These are phyloP conservation scores for Tylopilus intermedius DNA, from an alignment of 768 basidiomycete genomes.

Conservation along the genomic window DNA sequence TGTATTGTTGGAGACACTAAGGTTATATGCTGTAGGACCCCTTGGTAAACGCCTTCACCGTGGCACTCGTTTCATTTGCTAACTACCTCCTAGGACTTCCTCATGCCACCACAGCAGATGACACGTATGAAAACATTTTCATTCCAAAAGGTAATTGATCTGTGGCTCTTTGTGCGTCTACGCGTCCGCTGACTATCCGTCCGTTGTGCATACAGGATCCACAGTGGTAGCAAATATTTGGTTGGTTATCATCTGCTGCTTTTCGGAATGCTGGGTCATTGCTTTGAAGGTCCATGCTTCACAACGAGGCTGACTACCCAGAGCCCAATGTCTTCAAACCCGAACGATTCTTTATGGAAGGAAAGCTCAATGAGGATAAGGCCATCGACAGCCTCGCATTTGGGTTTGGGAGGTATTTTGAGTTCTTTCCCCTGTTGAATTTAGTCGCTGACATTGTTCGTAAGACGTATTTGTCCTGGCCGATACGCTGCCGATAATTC, in stretches of 20 bases:
- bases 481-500: conserved; percentile 26
- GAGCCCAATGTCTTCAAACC: conserved; percentile 28
- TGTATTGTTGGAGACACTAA: conserved; percentile 25
- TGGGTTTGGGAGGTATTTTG: conserved; percentile 23
- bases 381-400: conserved; percentile 4
- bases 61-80: not conserved
- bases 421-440: not conserved
- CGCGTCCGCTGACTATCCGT: too few relatives aligned
- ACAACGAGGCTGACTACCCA: conserved; percentile 9
- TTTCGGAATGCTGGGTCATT: not conserved
- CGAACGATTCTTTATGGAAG: conserved; percentile 27
- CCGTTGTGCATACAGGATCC: not conserved
- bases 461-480: conserved; percentile 31
- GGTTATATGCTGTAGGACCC: conserved; percentile 26
- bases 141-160: conserved; percentile 9
- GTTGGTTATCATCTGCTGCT: not conserved
- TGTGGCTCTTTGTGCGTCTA: not conserved
- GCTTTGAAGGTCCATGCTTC: conserved; percentile 15
- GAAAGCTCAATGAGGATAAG: conserved; percentile 1
- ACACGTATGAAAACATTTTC: conserved; percentile 16
- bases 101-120: conserved; percentile 17
- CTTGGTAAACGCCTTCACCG: conserved; percentile 14
- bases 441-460: not conserved
- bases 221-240: conserved; percentile 19
- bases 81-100: conserved; percentile 11